A percentile compares a stretch with the other conserved stretches of the same genome.
Conservation (phyloP, 2,329 filamentous ascomycete species). For the Erysiphe neolycopersici region DNA sequence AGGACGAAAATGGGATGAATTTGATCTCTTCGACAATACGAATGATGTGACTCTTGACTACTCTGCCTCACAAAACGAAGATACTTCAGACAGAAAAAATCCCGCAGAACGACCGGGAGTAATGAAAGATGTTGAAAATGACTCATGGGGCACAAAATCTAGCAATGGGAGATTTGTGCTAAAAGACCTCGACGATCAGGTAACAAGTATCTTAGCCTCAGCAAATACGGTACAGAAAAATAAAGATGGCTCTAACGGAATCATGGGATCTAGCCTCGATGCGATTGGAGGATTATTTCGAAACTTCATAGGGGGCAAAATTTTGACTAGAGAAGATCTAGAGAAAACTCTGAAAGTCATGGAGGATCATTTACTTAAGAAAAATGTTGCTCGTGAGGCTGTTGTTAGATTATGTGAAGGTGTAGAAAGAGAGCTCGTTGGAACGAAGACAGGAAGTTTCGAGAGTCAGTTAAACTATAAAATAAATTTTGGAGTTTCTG, state of each 20-base stretch:
- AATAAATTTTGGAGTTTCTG: background rate
- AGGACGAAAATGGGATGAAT: constrained; percentile 75
- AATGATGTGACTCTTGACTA: constrained; percentile 67
- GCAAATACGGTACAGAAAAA: constrained; percentile 39
- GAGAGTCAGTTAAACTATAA: constrained; percentile 26
- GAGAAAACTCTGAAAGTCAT: constrained; percentile 85
- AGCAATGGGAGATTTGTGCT: constrained; percentile 79
- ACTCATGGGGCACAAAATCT: constrained; percentile 64
- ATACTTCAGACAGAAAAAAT: constrained; percentile 26
- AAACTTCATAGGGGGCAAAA: constrained; percentile 87
- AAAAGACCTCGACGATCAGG: constrained; percentile 79
- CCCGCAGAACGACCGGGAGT: constrained; percentile 24
- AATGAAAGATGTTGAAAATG: constrained; percentile 48
- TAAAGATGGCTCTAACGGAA: constrained; percentile 22
- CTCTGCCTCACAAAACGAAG: constrained; percentile 32
- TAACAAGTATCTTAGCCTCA: constrained; percentile 63
- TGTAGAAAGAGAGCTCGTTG: constrained; percentile 70
- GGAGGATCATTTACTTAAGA: constrained; percentile 81
- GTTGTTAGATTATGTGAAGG: constrained; percentile 75
- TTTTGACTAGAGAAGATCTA: constrained; percentile 64
- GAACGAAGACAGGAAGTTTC: constrained; percentile 76
- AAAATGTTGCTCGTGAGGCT: constrained; percentile 90
- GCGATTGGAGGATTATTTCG: constrained; percentile 74
- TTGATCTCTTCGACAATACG: constrained; percentile 60
- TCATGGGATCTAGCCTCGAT: constrained; percentile 56